Evolutionary conservation across 2,329 filamentous ascomycete species (phyloP), one percentile per base, ranked within the genome.

Genomic region (Aureobasidium vineae): DNA sequence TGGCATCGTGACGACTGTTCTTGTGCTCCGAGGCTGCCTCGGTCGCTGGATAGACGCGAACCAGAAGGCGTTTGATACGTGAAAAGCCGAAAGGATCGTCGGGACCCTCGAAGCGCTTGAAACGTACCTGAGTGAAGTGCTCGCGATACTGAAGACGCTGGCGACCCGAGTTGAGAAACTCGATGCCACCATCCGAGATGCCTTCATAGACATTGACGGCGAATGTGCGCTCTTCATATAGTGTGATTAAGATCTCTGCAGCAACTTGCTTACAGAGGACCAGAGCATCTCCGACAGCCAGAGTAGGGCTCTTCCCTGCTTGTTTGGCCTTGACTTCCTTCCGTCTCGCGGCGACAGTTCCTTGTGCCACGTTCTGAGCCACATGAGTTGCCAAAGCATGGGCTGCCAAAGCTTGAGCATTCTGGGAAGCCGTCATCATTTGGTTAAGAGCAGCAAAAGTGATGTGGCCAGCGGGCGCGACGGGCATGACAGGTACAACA

Each of bases 171-270:
- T 75, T 66, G 23, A 75, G 68, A 53, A 75, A 72, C 57, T 76
- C 74, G 64, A 75, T 69, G 23, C 74, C 74, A 11, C 72, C 73
- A 68, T 74, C 74, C 21, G 57, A 63, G 65, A 71, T 72, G 68
- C 54, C 65, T 11, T 66, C 56, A 28, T 61, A 40, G 28, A 66
- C 28, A 33, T 66, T 45, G 36, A 66, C 16, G 6, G 54, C 56
- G 11, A 66, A 66, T 16, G 65, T 66, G 26, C 45, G 45, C 47
- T 75, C 74, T 41, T 73, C 68, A 54, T 75, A 75, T 5, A 74
- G n/a, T 23, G 63, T 53, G 8, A 60, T 41, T 5, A 70, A 52
- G 36, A 76, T 63, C 15, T 71, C 70, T 13, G 63, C 36, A 21
- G 66, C 67, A 63, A 75, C 66, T 15, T 65, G 57, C 52, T 69